Percentiles rank a stretch among this genome's conserved stretches.
Evolutionary conservation across 208 protist species (phyloP).

Genomic region (Phytomonas sp.): DNA sequence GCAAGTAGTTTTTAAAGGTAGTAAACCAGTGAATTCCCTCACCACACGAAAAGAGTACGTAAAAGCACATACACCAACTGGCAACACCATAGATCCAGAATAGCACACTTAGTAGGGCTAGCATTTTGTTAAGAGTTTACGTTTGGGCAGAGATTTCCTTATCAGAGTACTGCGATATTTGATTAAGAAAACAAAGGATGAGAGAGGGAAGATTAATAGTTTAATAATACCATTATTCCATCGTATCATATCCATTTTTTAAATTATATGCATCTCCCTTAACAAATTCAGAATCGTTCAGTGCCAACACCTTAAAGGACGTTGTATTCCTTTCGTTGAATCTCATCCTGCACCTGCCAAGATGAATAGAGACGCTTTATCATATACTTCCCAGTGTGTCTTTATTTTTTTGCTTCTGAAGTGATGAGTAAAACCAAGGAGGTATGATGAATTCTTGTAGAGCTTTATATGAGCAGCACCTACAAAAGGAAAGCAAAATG

Average conservation of each 20-base stretch:
- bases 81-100: constrained; percentile 69
- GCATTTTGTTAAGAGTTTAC: background rate
- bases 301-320: background rate
- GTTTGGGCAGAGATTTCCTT: background rate
- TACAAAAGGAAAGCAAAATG: background rate
- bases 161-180: background rate
- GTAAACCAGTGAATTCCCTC: constrained; percentile 77
- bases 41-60: constrained; percentile 77
- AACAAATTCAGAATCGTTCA: background rate
- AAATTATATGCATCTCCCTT: background rate
- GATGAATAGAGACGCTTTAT: background rate
- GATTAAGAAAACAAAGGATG: background rate
- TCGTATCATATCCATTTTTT: background rate
- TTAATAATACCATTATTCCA: constrained; percentile 1
- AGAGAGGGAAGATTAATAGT: background rate
- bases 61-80: constrained; percentile 88
- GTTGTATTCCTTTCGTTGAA: background rate
- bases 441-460: background rate
- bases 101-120: constrained; percentile 9
- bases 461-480: background rate
- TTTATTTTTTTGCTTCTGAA: background rate
- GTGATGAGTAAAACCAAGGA: background rate
- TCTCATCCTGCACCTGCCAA: background rate
- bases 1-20: constrained; percentile 64
- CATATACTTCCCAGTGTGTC: background rate